Percentiles rank a stretch among this genome's conserved stretches.
Evolutionary conservation across 2,329 filamentous ascomycete genomes (phyloP).

Genomic region (Eurotiales sp.): DNA sequence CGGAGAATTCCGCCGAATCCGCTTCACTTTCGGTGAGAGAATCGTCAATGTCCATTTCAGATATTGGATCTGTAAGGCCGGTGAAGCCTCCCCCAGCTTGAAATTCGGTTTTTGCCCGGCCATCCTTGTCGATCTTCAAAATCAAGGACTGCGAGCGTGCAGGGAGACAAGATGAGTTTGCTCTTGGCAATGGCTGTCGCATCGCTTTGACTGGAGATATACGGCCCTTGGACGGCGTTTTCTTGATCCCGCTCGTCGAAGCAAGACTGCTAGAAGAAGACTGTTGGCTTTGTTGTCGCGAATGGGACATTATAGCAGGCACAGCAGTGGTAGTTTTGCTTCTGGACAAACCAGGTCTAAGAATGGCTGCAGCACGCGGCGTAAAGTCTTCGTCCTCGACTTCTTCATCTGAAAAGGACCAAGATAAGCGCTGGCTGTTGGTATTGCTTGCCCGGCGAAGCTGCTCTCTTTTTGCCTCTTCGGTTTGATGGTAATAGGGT

Average conservation of each 20-base stretch:
- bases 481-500: conserved; percentile 48
- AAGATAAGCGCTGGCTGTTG: conserved; percentile 22
- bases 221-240: conserved; percentile 42
- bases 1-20: conserved; percentile 39
- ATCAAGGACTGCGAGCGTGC: conserved; percentile 41
- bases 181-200: conserved; percentile 29
- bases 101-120: conserved; percentile 46
- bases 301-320: conserved; percentile 23
- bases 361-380: conserved; percentile 26
- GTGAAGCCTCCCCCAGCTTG: conserved; percentile 32
- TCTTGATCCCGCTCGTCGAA: conserved; percentile 35
- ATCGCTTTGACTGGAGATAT: conserved; percentile 39
- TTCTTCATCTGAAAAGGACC: conserved; percentile 25
- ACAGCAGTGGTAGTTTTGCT: conserved; percentile 40
- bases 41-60: conserved; percentile 40
- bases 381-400: conserved; percentile 34
- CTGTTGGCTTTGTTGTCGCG: conserved; percentile 27
- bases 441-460: conserved; percentile 32
- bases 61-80: conserved; percentile 32
- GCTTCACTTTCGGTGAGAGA: conserved; percentile 41
- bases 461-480: conserved; percentile 45
- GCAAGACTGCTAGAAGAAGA: conserved; percentile 28
- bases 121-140: conserved; percentile 47
- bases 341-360: conserved; percentile 35
- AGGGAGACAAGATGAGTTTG: conserved; percentile 29